phyloP scores from a whole-genome alignment of 148 eudicot species.

The Rhododendron simsii region DNA sequence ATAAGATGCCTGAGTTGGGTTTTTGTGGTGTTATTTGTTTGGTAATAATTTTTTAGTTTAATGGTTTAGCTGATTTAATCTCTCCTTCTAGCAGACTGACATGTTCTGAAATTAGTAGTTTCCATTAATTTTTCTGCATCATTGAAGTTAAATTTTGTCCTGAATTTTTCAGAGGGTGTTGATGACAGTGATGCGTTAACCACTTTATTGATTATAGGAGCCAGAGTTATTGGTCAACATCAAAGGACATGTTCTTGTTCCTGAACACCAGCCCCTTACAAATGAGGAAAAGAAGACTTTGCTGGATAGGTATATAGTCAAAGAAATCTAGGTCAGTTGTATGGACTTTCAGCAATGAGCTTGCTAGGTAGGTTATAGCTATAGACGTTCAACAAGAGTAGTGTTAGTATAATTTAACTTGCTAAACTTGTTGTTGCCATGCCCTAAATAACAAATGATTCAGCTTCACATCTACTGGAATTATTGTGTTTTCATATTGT shows the following conservation, averaged over 20 bases:
- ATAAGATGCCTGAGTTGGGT: neutral
- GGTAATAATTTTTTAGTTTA: too few species aligned
- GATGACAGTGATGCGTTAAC: neutral
- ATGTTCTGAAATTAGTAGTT: neutral
- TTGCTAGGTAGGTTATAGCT: neutral
- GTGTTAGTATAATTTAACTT: neutral
- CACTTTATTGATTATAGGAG: conserved; percentile 41
- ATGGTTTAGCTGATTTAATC: neutral
- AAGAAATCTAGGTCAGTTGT: conserved; percentile 83
- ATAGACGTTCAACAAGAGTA: neutral
- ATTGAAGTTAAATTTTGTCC: neutral
- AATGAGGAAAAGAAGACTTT: conserved; percentile 85
- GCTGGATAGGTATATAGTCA: conserved; percentile 82
- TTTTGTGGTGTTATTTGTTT: neutral
- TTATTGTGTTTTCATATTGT: neutral
- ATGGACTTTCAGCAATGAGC: neutral
- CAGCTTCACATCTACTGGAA: conserved; percentile 14
- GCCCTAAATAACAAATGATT: neutral
- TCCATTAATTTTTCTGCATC: too few species aligned
- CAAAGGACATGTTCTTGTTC: conserved; percentile 81
- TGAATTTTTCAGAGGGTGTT: neutral
- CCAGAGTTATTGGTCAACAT: conserved; percentile 82
- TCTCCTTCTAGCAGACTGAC: neutral
- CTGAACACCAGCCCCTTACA: conserved; percentile 73
- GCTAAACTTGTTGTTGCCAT: neutral